These are phyloP conservation scores for Alternaria alternata DNA, from an alignment of 2,329 filamentous ascomycete species.

Conservation along the genomic window DNA sequence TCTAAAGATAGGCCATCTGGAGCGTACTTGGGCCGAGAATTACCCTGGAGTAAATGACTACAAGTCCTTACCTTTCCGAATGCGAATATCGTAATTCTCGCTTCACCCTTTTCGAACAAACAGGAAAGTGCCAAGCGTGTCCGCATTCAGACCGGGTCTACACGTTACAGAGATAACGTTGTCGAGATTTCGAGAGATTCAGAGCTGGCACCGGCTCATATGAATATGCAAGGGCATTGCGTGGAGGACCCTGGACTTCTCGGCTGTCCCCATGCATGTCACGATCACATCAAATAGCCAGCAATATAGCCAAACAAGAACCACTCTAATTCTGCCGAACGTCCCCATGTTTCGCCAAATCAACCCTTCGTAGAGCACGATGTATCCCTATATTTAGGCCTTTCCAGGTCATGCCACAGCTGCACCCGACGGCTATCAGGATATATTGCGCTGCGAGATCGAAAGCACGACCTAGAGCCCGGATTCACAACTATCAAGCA, in stretches of 20 bases:
- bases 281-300: slow-evolving; percentile 41
- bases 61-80: not conserved
- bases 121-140: slow-evolving; percentile 14
- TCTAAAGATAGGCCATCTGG: slow-evolving; percentile 9
- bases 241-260: slow-evolving; percentile 27
- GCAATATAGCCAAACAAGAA: slow-evolving; percentile 45
- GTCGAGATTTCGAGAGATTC: slow-evolving; percentile 20
- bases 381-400: slow-evolving; percentile 27
- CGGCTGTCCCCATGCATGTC: slow-evolving; percentile 38
- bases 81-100: not conserved
- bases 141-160: slow-evolving; percentile 30
- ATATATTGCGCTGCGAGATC: slow-evolving; percentile 31
- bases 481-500: slow-evolving; percentile 25
- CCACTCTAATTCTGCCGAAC: slow-evolving; percentile 39
- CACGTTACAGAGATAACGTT: slow-evolving; percentile 15
- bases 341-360: slow-evolving; percentile 32
- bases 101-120: slow-evolving; percentile 5
- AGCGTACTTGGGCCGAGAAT: not conserved
- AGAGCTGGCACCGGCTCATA: slow-evolving; percentile 18
- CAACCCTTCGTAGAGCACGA: slow-evolving; percentile 11
- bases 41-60: slow-evolving; percentile 4
- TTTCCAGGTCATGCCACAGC: slow-evolving; percentile 34
- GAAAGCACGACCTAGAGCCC: slow-evolving; percentile 36
- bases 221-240: slow-evolving; percentile 34
- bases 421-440: slow-evolving; percentile 26